A percentile compares a stretch with the other conserved stretches of the same genome.
Conservation (phyloP, 2,329 filamentous ascomycete species). For the Periconia sp. region DNA sequence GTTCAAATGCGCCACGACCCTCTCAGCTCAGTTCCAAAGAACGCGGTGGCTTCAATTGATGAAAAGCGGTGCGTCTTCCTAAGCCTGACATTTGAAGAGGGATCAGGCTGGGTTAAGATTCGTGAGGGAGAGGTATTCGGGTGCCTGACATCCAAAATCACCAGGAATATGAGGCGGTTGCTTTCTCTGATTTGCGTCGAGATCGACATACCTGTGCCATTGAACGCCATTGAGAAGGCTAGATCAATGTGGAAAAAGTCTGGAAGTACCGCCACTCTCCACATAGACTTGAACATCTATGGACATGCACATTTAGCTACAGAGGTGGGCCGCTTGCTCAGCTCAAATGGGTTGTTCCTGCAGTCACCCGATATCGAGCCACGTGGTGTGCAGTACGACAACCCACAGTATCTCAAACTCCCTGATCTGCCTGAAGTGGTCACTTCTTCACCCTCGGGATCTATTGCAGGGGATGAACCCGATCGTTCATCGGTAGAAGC, state of each 20-base stretch:
- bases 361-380: slow-evolving; percentile 2
- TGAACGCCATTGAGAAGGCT: not conserved
- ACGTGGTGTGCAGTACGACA: slow-evolving; percentile 5
- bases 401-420: slow-evolving; percentile 14
- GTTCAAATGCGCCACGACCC: too few relatives aligned
- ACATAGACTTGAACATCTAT: slow-evolving; percentile 10
- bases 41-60: too few relatives aligned
- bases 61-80: not conserved
- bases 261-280: not conserved
- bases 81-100: not conserved
- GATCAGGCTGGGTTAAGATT: not conserved
- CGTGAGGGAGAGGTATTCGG: not conserved
- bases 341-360: slow-evolving; percentile 2
- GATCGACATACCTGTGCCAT: not conserved
- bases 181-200: not conserved
- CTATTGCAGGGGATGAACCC: not conserved
- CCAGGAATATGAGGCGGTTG: not conserved
- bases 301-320: slow-evolving; percentile 2
- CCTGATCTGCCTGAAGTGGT: slow-evolving; percentile 6
- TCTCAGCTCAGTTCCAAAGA: too few relatives aligned
- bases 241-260: not conserved
- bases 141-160: not conserved
- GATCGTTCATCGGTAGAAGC: not conserved
- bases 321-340: not conserved
- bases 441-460: not conserved